A percentile compares a stretch with the other conserved stretches of the same genome.
Conservation (phyloP, 176 grass and related monocot genomes). For the Aegilops bicornis region DNA sequence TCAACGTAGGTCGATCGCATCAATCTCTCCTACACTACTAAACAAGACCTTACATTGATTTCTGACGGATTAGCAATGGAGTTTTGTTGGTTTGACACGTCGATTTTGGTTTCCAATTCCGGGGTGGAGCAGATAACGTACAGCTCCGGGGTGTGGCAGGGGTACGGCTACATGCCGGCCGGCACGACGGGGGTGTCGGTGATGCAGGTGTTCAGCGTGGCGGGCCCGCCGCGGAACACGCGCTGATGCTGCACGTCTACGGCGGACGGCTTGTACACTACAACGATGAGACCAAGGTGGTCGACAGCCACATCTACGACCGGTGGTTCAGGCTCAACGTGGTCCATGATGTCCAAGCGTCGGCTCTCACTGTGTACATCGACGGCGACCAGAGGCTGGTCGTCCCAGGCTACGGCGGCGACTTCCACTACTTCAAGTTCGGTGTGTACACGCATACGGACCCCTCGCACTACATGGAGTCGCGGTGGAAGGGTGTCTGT, state of each 20-base stretch:
- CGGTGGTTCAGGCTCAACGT: constrained; percentile 61
- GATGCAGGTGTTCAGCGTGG: constrained; percentile 46
- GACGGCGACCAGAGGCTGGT: constrained; percentile 10
- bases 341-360: constrained; percentile 37
- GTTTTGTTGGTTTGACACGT: neutral
- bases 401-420: constrained; percentile 13
- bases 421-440: constrained; percentile 48
- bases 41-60: too few species aligned
- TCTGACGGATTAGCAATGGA: neutral
- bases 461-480: constrained; percentile 25
- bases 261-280: constrained; percentile 38
- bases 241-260: constrained; percentile 61
- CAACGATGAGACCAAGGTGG: neutral
- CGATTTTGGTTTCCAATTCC: neutral
- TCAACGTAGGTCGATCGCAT: constrained; percentile 8
- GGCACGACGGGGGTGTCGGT: constrained; percentile 44
- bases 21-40: too few species aligned
- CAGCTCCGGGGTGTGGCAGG: constrained; percentile 48
- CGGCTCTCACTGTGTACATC: constrained; percentile 20
- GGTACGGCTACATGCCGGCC: constrained; percentile 27
- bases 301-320: constrained; percentile 32
- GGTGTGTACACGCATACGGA: constrained; percentile 34
- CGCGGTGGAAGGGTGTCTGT: constrained; percentile 9
- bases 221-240: neutral
- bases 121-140: constrained; percentile 25